Conservation (phyloP, 2,329 filamentous ascomycete genomes). For the Epichloe glyceriae region DNA sequence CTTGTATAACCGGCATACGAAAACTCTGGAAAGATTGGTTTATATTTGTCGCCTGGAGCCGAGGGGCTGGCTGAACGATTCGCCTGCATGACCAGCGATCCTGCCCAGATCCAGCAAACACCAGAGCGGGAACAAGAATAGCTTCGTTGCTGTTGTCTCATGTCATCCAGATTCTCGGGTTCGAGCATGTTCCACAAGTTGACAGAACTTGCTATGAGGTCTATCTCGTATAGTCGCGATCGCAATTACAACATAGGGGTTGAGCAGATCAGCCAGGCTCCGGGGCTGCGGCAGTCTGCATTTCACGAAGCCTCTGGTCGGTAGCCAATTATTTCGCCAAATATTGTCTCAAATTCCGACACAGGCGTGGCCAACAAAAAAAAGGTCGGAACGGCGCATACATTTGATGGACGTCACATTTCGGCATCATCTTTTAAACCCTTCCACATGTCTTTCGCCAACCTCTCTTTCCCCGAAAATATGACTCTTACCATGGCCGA, state of each 20-base stretch:
- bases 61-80: not conserved
- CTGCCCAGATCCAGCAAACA: not conserved
- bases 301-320: constrained; percentile 1
- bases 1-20: constrained; percentile 4
- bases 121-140: not conserved
- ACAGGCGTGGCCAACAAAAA: not conserved
- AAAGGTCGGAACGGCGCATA: constrained; percentile 5
- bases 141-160: constrained; percentile 2
- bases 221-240: not conserved
- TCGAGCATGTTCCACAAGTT: not conserved
- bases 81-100: not conserved
- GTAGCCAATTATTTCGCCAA: constrained; percentile 7
- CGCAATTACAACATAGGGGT: not conserved
- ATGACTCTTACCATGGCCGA: constrained; percentile 24
- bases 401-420: constrained; percentile 7
- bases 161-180: constrained; percentile 2
- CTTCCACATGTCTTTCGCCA: constrained; percentile 16
- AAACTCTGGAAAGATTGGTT: not conserved
- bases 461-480: constrained; percentile 10
- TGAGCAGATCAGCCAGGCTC: not conserved
- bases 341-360: constrained; percentile 3
- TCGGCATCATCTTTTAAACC: constrained; percentile 16
- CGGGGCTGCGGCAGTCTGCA: constrained; percentile 7
- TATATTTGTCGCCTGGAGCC: not conserved
- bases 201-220: not conserved